Evolutionary conservation across 805 yeast species (phyloP), one percentile per base, ranked within the genome.

Genomic region (Candida sphagnicola): DNA sequence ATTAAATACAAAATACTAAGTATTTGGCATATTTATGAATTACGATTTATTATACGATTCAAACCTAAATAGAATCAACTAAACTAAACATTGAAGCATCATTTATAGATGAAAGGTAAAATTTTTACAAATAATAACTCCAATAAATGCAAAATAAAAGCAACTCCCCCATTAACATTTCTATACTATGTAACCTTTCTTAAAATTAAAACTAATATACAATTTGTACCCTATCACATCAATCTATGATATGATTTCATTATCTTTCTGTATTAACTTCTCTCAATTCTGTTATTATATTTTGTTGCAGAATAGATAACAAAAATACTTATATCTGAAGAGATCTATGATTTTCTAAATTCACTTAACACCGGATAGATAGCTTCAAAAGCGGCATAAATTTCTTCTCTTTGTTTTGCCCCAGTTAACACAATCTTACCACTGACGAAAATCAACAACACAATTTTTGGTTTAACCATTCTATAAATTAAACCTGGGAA

Each of bases 381-480:
- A 43, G 97, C 95, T 62, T 91, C 99, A 62, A 93, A 93, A 4
- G 99, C 99, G 53, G 90, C 95, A 60, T 93, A 93, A 48, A 93
- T 93, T 64, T 93, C 99, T 62, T 93, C 98, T 64, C 99, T 84
- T 65, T 93, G 97, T 63, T 93, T 93, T 14, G 99, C 99, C 73
- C 99, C 99, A 5, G 99, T 93, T 51, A 93, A 72, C 37, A 93
- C 99, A 65, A 93, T 93, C 64, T 93, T 93, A 24, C 99, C 99
- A 19, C 95, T 85, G 35, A 93, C 99, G 62, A 93, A 93, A 52
- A 93, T 90, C 66, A 93, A 76, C 56, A 93, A 70, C 38, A 93
- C 99, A 67, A 93, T 93, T 65, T 93, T 93, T 13, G 99, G 99
- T 62, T 91, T 91, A 52, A 93, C 99, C 99, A 93, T 93, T 76